Percentiles rank a stretch among this genome's conserved stretches.
These are phyloP conservation scores for Phytophthora parvispora DNA, from an alignment of 352 stramenopile genomes.

Conservation along the genomic window DNA sequence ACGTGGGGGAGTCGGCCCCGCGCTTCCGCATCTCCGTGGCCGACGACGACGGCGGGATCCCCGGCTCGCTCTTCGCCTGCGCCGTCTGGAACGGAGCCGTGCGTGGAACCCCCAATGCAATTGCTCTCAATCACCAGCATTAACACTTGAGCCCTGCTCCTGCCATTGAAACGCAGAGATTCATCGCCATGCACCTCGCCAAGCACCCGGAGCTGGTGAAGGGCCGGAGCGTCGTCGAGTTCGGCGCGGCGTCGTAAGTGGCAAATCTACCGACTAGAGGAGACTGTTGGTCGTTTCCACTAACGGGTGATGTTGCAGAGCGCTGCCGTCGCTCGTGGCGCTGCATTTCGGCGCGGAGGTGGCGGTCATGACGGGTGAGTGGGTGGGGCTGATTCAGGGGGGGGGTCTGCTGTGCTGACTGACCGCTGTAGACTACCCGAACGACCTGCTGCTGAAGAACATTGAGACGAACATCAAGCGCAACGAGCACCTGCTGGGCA, in stretches of 20 bases:
- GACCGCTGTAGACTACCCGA: constrained; percentile 51
- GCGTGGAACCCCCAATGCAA: background rate
- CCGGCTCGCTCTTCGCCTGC: constrained; percentile 61
- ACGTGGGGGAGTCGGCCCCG: constrained; percentile 24
- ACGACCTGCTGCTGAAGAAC: constrained; percentile 54
- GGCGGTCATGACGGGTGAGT: constrained; percentile 55
- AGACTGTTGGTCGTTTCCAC: background rate
- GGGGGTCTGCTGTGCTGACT: background rate
- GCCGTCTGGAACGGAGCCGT: constrained; percentile 61
- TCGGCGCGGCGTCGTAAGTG: constrained; percentile 61
- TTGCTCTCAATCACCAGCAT: too few relatives aligned
- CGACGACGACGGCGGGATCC: constrained; percentile 59
- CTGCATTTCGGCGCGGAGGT: constrained; percentile 49
- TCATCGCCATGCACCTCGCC: constrained; percentile 56
- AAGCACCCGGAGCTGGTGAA: constrained; percentile 39
- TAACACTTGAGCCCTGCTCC: background rate
- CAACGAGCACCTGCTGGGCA: constrained; percentile 40
- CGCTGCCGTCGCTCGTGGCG: constrained; percentile 56
- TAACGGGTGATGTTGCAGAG: constrained; percentile 24
- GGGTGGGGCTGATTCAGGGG: background rate
- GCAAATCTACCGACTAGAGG: too few relatives aligned
- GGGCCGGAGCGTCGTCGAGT: constrained; percentile 49
- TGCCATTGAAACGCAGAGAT: constrained; percentile 32
- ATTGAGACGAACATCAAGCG: constrained; percentile 52
- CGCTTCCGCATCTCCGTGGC: constrained; percentile 53